phyloP scores from a whole-genome alignment of 169 alveolate species.

The Plasmodium vivax region DNA sequence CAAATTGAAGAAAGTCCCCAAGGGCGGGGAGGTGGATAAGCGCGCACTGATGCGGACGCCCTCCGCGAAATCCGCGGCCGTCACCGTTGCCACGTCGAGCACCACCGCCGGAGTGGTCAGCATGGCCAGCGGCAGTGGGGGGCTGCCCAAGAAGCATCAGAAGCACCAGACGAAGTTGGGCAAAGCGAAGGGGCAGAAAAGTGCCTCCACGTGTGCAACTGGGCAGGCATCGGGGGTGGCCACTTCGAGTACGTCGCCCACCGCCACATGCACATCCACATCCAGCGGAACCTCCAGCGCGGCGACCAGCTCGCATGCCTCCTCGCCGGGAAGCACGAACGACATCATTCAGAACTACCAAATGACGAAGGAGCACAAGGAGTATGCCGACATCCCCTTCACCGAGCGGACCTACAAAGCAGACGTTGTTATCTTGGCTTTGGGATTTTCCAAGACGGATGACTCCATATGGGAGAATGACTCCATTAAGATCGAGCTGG shows the following conservation, averaged over 20 bases:
- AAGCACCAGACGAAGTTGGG: background rate
- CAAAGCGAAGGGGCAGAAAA: background rate
- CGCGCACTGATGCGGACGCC: background rate
- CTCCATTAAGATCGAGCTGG: conserved; percentile 72
- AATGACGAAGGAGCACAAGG: conserved; percentile 6
- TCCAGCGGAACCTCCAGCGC: background rate
- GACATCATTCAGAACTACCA: conserved; percentile 43
- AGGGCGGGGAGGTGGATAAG: background rate
- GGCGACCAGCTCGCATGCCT: background rate
- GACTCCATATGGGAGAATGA: conserved; percentile 77
- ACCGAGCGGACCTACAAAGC: conserved; percentile 78
- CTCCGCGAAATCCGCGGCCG: background rate
- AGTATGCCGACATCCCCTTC: conserved; percentile 75
- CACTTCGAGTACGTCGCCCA: background rate
- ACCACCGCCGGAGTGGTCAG: background rate
- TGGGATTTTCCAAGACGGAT: conserved; percentile 82
- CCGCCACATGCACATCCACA: background rate
- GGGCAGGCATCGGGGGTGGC: background rate
- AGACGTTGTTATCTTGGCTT: conserved; percentile 78
- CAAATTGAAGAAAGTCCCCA: conserved; percentile 22
- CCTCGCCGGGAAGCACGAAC: background rate
- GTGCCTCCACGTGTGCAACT: background rate
- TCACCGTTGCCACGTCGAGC: background rate
- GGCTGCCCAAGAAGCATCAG: background rate
- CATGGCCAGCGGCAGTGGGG: background rate